Base-by-base conservation (phyloP, 2,329 filamentous ascomycete species). In the Paecilomyces niveus region DNA sequence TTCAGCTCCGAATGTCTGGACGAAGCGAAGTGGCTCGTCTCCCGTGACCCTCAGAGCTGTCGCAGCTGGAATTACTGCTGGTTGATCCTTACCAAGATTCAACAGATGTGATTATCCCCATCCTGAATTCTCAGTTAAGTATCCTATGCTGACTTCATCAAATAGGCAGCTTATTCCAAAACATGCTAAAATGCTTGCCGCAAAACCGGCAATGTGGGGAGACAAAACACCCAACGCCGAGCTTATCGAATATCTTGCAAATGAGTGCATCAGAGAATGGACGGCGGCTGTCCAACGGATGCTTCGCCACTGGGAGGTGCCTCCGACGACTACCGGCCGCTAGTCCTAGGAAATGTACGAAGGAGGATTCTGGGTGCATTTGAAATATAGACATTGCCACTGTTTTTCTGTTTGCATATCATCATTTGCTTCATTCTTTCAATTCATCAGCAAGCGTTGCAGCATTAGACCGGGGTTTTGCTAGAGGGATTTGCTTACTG, bases 51-150 rank as follows among this genome's bases (percentile, higher is more conserved):
- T 0, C 76, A 80, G 18, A 88, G 85, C 62, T 85, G 85, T 64
- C 81, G 85, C 24, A 90, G 87, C 68, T 91, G 89, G 88, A 92
- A 91, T 68, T 78, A 88, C 64, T 88, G 86, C 50, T 91, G 88
- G 88, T 75, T 91, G 53, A 85, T 88, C 32, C 74, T 91, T 9
- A 76, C 75, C 50, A 89, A 89, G 71, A 85, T 90, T 55, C 78
- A 80, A 22, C 82, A 84, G 58, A 85, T 87, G 85, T 87, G 75
- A 72, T 83, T 78, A 22, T 55, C 18, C n/a, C 29, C 55, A 18
- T 56, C 8, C 52, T 54, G 22, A 18, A 21, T 32, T 49, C 6
- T 7, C 4, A 15, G 5, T 49, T 32, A 24, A 26, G 7, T 15
- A 21, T 7, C 21, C 53, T 57, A 21, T 22, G 15, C 22, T 57